phyloP scores from a whole-genome alignment of 371 early-diverging fungal genomes.

The Choanephora cucurbitarum region DNA sequence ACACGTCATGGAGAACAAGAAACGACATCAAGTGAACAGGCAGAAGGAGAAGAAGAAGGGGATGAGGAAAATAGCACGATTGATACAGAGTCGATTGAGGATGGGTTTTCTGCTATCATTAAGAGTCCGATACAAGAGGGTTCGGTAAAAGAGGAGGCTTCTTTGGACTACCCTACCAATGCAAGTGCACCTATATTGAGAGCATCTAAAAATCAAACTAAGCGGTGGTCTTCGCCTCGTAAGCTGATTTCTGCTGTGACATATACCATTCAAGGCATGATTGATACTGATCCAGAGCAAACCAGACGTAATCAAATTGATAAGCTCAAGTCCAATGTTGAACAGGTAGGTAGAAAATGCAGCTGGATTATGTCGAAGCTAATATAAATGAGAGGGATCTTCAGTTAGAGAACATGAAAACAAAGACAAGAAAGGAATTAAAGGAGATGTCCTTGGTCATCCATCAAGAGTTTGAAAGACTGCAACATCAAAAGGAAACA shows the following conservation, averaged over 20 bases:
- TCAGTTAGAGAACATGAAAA: slow-evolving; percentile 69
- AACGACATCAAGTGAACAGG: neutral
- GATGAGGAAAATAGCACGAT: slow-evolving; percentile 20
- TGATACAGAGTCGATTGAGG: slow-evolving; percentile 45
- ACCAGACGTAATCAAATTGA: slow-evolving; percentile 84
- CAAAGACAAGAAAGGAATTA: slow-evolving; percentile 63
- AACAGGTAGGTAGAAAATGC: too few relatives aligned
- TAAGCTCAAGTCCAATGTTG: slow-evolving; percentile 73
- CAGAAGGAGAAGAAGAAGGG: slow-evolving; percentile 3
- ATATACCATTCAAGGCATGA: slow-evolving; percentile 79
- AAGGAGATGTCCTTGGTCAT: slow-evolving; percentile 70
- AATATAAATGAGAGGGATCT: too few relatives aligned
- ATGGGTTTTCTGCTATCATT: slow-evolving; percentile 38
- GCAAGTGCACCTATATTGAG: slow-evolving; percentile 39
- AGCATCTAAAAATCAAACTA: slow-evolving; percentile 41
- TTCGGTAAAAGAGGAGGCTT: neutral
- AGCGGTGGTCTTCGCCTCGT: slow-evolving; percentile 49
- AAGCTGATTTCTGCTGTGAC: slow-evolving; percentile 64
- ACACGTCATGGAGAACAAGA: slow-evolving; percentile 1
- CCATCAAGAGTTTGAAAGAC: slow-evolving; percentile 81
- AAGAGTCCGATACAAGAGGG: slow-evolving; percentile 4
- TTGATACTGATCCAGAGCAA: slow-evolving; percentile 91
- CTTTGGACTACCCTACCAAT: slow-evolving; percentile 28
- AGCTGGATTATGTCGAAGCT: too few relatives aligned
- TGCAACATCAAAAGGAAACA: slow-evolving; percentile 78